Base-by-base conservation (phyloP, 768 basidiomycete genomes). In the Mycena galopus region DNA sequence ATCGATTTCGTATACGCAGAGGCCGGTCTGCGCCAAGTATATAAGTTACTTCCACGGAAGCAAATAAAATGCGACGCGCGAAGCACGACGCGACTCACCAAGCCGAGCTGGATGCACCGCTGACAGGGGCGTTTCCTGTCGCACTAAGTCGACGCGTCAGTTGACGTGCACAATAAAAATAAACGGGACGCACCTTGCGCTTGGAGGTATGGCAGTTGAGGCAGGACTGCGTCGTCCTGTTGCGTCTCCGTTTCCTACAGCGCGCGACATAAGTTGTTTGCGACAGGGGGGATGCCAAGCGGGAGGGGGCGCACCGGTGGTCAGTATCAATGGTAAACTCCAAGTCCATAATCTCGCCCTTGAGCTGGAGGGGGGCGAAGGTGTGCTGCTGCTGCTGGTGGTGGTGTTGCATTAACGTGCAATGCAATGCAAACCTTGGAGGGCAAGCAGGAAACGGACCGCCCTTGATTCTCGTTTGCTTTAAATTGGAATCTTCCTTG, bases 1-100 rank as follows among this genome's bases (percentile, higher is more conserved):
- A 79, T 97, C 96, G 74, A 97, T 94, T 79, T 97, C 96, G 76
- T 97, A 97, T 0, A 97, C 95, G 80, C 96, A 97, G 21, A 97
- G 92, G 61, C 96, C 96, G 25, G 96, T 97, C 94, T 96, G 76
- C 23, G 64, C 10, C 53, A 59, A 35, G 25, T 21, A 30, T 47
- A 66, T 59, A 21, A 58, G 9, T 35, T 12, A 23, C 42, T 42
- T 17, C 30, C 16, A 19, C 4, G 32, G 17, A 29, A 39, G 23
- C 14, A n/a, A 21, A 11, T 23, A 0, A 5, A 37, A 4, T 9
- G 35, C 11, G 16, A 1, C 35, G 9, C 35, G 17, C 16, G 17
- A 44, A 16, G 17, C 8, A 21, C 14, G 7, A 21, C 42, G 17
- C 42, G 17, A 77, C 81, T 71, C 84, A 95, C 95, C 81, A 97